These are phyloP conservation scores for Penicillium canariense DNA, from an alignment of 495 filamentous ascomycete genomes.

Conservation along the genomic window DNA sequence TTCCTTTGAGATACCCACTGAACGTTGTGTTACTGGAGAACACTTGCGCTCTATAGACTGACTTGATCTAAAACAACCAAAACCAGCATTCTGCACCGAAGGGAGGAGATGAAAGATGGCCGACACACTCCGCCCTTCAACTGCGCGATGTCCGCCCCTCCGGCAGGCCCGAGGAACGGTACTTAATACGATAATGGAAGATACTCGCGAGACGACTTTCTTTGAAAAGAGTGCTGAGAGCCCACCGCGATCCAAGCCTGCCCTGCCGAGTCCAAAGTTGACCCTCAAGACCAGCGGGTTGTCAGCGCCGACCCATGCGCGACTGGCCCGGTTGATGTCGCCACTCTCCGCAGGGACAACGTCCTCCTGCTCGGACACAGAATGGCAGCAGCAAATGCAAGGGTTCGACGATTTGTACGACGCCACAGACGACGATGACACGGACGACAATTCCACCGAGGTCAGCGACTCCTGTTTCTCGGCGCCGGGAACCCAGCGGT, in stretches of 20 bases:
- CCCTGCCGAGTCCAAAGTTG: conserved; percentile 31
- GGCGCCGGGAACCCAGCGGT: conserved; percentile 39
- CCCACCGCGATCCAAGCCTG: conserved; percentile 7
- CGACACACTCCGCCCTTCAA: conserved; percentile 57
- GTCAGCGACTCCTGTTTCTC: conserved; percentile 49
- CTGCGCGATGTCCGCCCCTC: conserved; percentile 54
- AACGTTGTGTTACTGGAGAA: conserved; percentile 21
- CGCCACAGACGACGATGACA: conserved; percentile 65
- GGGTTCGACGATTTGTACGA: conserved; percentile 84
- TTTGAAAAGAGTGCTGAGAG: conserved; percentile 15
- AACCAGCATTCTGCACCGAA: neutral
- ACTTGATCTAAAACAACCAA: neutral
- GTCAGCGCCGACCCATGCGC: conserved; percentile 29
- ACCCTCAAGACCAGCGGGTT: conserved; percentile 40
- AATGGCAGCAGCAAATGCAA: conserved; percentile 48
- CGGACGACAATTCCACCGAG: conserved; percentile 36
- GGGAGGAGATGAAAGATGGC: conserved; percentile 51
- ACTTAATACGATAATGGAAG: conserved; percentile 89
- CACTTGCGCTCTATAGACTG: conserved; percentile 17
- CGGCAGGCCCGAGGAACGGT: conserved; percentile 68
- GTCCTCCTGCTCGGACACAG: conserved; percentile 45
- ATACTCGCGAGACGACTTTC: conserved; percentile 43
- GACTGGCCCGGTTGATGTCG: conserved; percentile 32
- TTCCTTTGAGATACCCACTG: conserved; percentile 39
- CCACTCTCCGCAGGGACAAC: conserved; percentile 37